A percentile compares a stretch with the other conserved stretches of the same genome.
phyloP scores from a whole-genome alignment of 2,329 filamentous ascomycete genomes.

The Acarospora socialis region DNA sequence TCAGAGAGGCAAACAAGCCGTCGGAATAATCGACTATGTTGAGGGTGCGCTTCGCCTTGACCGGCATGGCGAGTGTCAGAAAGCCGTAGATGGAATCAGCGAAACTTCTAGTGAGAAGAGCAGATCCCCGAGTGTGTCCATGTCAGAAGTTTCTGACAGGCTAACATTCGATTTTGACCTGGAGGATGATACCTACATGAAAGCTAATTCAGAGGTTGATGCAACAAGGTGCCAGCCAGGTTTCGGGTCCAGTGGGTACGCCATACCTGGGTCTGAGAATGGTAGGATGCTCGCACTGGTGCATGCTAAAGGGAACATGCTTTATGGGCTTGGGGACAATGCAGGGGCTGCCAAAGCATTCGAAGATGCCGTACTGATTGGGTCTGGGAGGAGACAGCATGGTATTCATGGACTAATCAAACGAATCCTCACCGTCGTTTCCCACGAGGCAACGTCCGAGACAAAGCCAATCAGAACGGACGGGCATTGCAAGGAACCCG shows the following conservation, averaged over 20 bases:
- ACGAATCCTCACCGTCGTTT: slow-evolving; percentile 58
- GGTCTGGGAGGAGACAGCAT: slow-evolving; percentile 54
- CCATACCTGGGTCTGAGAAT: slow-evolving; percentile 73
- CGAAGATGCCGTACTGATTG: slow-evolving; percentile 86
- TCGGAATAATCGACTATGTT: slow-evolving; percentile 74
- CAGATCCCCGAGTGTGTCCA: neutral
- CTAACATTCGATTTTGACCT: neutral
- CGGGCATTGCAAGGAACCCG: slow-evolving; percentile 37
- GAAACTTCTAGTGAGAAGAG: neutral
- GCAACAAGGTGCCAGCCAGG: slow-evolving; percentile 28
- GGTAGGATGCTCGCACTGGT: slow-evolving; percentile 85
- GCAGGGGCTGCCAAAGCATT: slow-evolving; percentile 72
- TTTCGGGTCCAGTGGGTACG: slow-evolving; percentile 70
- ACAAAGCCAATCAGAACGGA: slow-evolving; percentile 21
- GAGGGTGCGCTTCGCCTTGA: slow-evolving; percentile 54
- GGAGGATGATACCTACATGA: slow-evolving; percentile 20
- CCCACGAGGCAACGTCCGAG: slow-evolving; percentile 30
- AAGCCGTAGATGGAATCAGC: slow-evolving; percentile 34
- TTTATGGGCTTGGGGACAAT: slow-evolving; percentile 79
- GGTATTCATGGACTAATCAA: slow-evolving; percentile 67
- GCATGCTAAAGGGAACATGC: slow-evolving; percentile 96
- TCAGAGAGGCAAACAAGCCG: slow-evolving; percentile 68
- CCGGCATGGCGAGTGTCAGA: slow-evolving; percentile 33
- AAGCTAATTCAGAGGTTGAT: slow-evolving; percentile 16
- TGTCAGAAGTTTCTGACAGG: neutral